Percentiles rank a stretch among this genome's conserved stretches.
Evolutionary conservation across 1,284 basidiomycete genomes (phyloP).

Genomic region (Limonomyces culmigenus): DNA sequence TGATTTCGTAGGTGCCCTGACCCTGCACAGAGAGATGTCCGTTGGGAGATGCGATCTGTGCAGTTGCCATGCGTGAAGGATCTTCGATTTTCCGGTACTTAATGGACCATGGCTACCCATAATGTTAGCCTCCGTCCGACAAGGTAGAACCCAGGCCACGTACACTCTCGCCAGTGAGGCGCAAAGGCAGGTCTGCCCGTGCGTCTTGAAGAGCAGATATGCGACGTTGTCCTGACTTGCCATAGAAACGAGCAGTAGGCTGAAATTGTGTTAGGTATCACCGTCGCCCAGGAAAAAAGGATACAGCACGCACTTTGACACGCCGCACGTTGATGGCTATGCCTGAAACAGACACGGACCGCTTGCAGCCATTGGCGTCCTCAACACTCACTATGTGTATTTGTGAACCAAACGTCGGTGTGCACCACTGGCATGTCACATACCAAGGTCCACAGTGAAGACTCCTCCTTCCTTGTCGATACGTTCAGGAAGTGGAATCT

Average conservation of each 20-base stretch:
- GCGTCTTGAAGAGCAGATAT: conserved; percentile 68
- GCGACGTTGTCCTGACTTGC: conserved; percentile 34
- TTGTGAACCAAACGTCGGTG: neutral
- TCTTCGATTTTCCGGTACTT: conserved; percentile 48
- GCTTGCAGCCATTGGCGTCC: conserved; percentile 80
- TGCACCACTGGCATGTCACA: conserved; percentile 8
- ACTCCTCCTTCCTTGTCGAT: conserved; percentile 57
- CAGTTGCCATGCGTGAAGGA: conserved; percentile 26
- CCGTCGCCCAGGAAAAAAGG: conserved; percentile 2
- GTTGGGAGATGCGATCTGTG: conserved; percentile 45
- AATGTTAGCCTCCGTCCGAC: neutral
- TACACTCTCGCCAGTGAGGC: conserved; percentile 78
- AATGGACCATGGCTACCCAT: conserved; percentile 64
- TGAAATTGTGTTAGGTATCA: conserved; percentile 13
- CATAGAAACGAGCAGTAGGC: conserved; percentile 81
- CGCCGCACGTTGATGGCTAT: conserved; percentile 82
- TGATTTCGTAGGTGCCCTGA: conserved; percentile 65
- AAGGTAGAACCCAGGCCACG: conserved; percentile 12
- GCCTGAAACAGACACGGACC: conserved; percentile 60
- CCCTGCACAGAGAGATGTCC: conserved; percentile 49
- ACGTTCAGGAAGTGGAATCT: conserved; percentile 48
- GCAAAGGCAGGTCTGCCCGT: conserved; percentile 53
- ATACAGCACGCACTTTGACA: conserved; percentile 37
- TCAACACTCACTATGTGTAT: conserved; percentile 56
- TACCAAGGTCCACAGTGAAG: conserved; percentile 70